Conservation (phyloP, 192 early-diverging fungal species). For the Lobosporangium transversale region DNA sequence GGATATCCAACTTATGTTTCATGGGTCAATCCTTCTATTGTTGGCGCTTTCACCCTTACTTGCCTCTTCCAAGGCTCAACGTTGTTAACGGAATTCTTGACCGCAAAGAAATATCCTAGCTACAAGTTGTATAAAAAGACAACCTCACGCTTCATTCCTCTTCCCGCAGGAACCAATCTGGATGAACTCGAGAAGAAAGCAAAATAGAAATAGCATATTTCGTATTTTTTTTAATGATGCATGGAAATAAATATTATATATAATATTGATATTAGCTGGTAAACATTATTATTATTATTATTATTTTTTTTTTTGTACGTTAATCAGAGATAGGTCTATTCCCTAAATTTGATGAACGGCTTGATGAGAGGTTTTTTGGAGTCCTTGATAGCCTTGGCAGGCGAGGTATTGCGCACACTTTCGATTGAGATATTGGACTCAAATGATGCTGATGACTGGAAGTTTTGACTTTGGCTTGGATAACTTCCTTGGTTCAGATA, state of each 20-base stretch:
- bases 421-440: neutral
- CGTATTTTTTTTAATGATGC: neutral
- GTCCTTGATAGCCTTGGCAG: neutral
- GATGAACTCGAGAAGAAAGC: constrained; percentile 39
- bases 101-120: constrained; percentile 75
- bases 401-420: constrained; percentile 1
- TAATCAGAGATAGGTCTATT: too few relatives aligned
- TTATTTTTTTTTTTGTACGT: too few relatives aligned
- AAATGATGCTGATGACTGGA: constrained; percentile 26
- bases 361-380: constrained; percentile 31
- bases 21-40: constrained; percentile 57
- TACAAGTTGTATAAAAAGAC: constrained; percentile 74
- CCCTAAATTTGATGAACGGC: constrained; percentile 48
- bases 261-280: too few relatives aligned
- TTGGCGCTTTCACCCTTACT: constrained; percentile 64
- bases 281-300: too few relatives aligned
- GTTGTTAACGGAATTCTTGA: constrained; percentile 69
- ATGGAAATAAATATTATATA: too few relatives aligned
- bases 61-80: constrained; percentile 77
- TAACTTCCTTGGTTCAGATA: constrained; percentile 11
- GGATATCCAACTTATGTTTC: constrained; percentile 28
- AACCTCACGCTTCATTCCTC: constrained; percentile 69
- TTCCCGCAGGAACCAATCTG: constrained; percentile 35
- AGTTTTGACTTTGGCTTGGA: constrained; percentile 28
- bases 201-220: neutral